A percentile compares a stretch with the other conserved stretches of the same genome.
These are phyloP conservation scores for Calonectria ilicicola DNA, from an alignment of 2,329 filamentous ascomycete genomes.

Conservation along the genomic window DNA sequence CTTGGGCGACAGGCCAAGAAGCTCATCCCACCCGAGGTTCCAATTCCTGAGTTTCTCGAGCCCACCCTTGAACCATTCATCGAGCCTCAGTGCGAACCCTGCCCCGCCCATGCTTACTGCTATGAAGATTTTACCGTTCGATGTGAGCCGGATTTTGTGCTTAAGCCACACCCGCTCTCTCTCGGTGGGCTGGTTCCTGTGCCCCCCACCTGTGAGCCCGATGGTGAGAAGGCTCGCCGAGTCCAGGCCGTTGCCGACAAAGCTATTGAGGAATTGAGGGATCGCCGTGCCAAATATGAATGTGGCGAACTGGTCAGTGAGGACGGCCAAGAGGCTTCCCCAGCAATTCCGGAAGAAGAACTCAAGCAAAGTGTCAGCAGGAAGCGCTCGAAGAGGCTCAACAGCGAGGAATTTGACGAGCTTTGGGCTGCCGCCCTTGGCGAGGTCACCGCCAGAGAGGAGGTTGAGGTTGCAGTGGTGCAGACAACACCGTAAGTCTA, in stretches of 20 bases:
- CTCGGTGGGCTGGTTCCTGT: constrained; percentile 85
- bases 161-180: constrained; percentile 86
- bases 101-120: constrained; percentile 91
- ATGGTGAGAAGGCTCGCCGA: constrained; percentile 89
- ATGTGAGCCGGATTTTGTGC: constrained; percentile 89
- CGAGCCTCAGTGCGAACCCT: constrained; percentile 87
- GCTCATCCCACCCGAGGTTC: constrained; percentile 61
- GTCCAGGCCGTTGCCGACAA: constrained; percentile 90
- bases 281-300: constrained; percentile 89
- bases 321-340: constrained; percentile 69
- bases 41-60: constrained; percentile 78
- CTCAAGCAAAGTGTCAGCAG: constrained; percentile 82
- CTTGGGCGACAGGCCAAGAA: constrained; percentile 74
- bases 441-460: constrained; percentile 74
- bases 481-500: constrained; percentile 64
- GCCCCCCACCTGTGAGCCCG: constrained; percentile 92
- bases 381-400: constrained; percentile 86
- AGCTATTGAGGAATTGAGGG: constrained; percentile 86
- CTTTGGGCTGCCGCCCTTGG: constrained; percentile 82
- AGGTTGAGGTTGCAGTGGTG: constrained; percentile 67
- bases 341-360: constrained; percentile 74
- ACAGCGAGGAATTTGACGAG: constrained; percentile 90
- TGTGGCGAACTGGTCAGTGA: constrained; percentile 80
- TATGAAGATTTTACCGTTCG: constrained; percentile 80
- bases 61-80: constrained; percentile 75